Conservation (phyloP, 75 land plant genomes). For the Adiantum capillusveneris region DNA sequence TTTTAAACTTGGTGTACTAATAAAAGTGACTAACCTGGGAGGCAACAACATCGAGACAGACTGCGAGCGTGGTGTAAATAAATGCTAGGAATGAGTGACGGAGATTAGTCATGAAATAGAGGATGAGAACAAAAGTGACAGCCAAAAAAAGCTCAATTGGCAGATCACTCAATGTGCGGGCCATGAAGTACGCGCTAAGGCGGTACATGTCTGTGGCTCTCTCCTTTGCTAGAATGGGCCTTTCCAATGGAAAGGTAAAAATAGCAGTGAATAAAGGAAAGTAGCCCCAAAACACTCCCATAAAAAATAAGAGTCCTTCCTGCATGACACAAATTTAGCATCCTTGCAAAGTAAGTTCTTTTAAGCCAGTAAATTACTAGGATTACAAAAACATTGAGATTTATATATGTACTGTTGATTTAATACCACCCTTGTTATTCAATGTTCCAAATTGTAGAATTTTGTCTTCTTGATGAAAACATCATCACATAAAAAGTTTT, state of each 20-base stretch:
- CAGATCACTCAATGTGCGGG: constrained; percentile 56
- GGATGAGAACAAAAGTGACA: constrained; percentile 34
- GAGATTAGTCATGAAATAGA: constrained; percentile 74
- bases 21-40: constrained; percentile 47
- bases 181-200: constrained; percentile 77
- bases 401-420: too few species aligned
- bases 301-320: constrained; percentile 81
- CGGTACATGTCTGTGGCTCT: constrained; percentile 83
- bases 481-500: too few species aligned
- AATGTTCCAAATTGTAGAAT: too few species aligned
- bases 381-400: too few species aligned
- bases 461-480: too few species aligned
- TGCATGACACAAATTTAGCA: constrained; percentile 6
- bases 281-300: constrained; percentile 85
- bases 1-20: too few species aligned
- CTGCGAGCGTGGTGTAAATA: constrained; percentile 31
- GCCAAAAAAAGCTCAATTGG: constrained; percentile 84
- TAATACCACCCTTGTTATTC: too few species aligned
- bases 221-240: constrained; percentile 69
- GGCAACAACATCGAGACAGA: constrained; percentile 52
- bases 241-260: constrained; percentile 85
- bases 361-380: too few species aligned
- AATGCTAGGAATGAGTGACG: constrained; percentile 37
- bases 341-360: too few species aligned
- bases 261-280: constrained; percentile 70